Evolutionary conservation across 2,329 filamentous ascomycete species (phyloP), one percentile per base, ranked within the genome.

Genomic region (Immersiporthe knoxdaviesiana): DNA sequence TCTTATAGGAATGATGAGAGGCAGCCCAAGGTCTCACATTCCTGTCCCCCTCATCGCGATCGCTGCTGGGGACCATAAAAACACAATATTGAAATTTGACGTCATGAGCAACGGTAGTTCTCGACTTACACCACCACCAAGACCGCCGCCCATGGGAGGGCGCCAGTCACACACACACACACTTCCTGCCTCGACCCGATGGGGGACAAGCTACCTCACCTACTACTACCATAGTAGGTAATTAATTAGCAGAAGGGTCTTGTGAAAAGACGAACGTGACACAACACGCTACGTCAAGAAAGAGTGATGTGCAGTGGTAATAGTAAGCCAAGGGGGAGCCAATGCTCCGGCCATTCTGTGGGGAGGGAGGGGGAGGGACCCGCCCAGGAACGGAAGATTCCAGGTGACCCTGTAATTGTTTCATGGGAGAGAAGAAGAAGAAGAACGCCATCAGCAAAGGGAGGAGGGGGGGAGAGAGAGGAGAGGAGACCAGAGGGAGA

Each of bases 1-100:
- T 35, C 54, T 59, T 59, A 59, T 59, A 59, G 27, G 24, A 59
- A 59, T 32, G 30, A n/a, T 35, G 54, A 59, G 54, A 54, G 50
- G 50, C 24, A 24, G n/a, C 50, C 50, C 50, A 30, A n/a, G n/a
- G 12, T 54, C 54, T 35, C 54, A n/a, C n/a, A 21, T 35, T 18
- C 54, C 30, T 30, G 30, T 35, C 54, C 18, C 44, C n/a, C 24
- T n/a, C 4, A 59, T 35, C 54, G 54, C 54, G 54, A 59, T 59
- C 14, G 16, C 41, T 30, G 5, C 52, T n/a, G 11, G 52, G 35
- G 8, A 12, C 39, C 44, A n/a, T 18, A 35, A 59, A n/a, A n/a
- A n/a, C n/a, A n/a, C n/a, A n/a, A 32, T 30, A 59, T 59, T 11
- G 54, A 59, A 59, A 4, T 11, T 59, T 59, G 54, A 59, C 54